Base-by-base conservation (phyloP, 345 rosid species). In the Eucalyptus pauciflora region DNA sequence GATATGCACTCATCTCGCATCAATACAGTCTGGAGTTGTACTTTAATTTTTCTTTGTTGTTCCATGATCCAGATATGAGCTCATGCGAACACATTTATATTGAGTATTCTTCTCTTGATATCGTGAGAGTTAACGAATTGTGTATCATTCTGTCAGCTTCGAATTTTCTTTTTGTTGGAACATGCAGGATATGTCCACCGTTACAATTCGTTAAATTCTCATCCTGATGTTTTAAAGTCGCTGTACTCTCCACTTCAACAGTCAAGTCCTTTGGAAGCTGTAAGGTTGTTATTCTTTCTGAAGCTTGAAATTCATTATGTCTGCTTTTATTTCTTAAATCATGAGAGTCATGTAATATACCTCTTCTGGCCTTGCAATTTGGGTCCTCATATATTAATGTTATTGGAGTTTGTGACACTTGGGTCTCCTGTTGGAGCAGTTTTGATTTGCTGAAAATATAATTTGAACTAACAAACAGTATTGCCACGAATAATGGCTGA, bases 231-330 rank as follows among this genome's bases (percentile, higher is more conserved):
- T 88, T 93, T 97, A 94, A 97, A 96, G 91, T 95, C 99, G 50
- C 90, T 97, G 41, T 97, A 96, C 93, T 97, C 99, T 89, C 99
- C 99, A 88, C 99, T 97, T 91, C 99, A 97, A 90, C 96, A 94
- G 81, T 95, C 97, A 90, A 97, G 99, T 92, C 91, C 99, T 86
- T 94, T 97, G 93, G 99, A 97, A 93, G 95, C 96, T 88, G 91
- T 97, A 93, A 96, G 99, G 99, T 96, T 93, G 79, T 64, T 71
- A 50, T 41, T 41, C 62, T 80, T 58, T 79, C 31, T 86, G 71
- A 87, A 80, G 49, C 88, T 10, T 56, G 37, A 10, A 10, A 52
- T 7, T 76, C 2, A 10, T 43, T 52, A 43, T 31, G 58, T 45
- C 41, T 41, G 48, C 27, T 24, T 87, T 87, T 64, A 33, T 62